These are phyloP conservation scores for Phaffomyces opuntiae DNA, from an alignment of 805 yeast species.

Conservation along the genomic window DNA sequence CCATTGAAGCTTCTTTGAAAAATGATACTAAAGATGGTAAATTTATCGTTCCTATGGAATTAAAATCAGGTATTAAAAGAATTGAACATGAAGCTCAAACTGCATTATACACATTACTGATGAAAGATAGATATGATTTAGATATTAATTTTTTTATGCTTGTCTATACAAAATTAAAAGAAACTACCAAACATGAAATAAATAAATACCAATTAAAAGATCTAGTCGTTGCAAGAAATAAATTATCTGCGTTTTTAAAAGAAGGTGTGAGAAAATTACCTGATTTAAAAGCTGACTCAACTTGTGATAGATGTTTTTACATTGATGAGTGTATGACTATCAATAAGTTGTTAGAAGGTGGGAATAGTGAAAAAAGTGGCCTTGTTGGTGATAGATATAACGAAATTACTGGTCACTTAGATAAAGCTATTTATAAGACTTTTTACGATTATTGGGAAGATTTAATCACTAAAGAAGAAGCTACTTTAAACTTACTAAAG, in stretches of 20 bases:
- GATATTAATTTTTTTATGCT: slow-evolving; percentile 59
- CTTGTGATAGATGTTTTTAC: slow-evolving; percentile 57
- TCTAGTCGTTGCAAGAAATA: slow-evolving; percentile 66
- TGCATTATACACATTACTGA: slow-evolving; percentile 67
- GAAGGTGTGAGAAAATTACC: slow-evolving; percentile 48
- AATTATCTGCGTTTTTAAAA: slow-evolving; percentile 51
- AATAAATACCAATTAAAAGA: slow-evolving; percentile 53
- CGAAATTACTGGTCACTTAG: slow-evolving; percentile 43
- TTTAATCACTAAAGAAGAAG: slow-evolving; percentile 68
- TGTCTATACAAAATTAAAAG: slow-evolving; percentile 61
- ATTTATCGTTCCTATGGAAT: slow-evolving; percentile 71
- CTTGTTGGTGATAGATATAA: slow-evolving; percentile 41
- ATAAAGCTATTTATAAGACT: slow-evolving; percentile 33
- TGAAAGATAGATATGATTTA: slow-evolving; percentile 72
- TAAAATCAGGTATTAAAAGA: slow-evolving; percentile 74
- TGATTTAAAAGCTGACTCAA: slow-evolving; percentile 40
- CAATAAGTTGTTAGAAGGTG: slow-evolving; percentile 53
- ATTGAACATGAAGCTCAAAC: slow-evolving; percentile 82
- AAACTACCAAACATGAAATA: slow-evolving; percentile 48
- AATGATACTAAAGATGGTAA: slow-evolving; percentile 31
- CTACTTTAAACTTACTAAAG: slow-evolving; percentile 41
- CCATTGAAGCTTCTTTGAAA: slow-evolving; percentile 53
- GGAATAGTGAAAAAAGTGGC: slow-evolving; percentile 48
- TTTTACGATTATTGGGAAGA: slow-evolving; percentile 73
- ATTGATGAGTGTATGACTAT: slow-evolving; percentile 57